Evolutionary conservation across 2,329 filamentous ascomycete species (phyloP).

Genomic region (Teratosphaeria pseudoeucalypti): DNA sequence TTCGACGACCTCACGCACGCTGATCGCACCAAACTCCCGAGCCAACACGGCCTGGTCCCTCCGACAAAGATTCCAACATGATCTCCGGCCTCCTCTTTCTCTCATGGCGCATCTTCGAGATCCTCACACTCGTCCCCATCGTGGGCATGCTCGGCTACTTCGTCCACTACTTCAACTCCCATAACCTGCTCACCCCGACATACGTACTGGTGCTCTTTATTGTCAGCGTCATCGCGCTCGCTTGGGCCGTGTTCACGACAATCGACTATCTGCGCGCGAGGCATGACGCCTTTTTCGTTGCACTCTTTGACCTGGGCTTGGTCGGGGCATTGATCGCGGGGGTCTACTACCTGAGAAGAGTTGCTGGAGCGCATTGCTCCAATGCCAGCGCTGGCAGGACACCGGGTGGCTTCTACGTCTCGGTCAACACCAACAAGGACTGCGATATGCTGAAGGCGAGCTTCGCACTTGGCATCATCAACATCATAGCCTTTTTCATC

Average conservation of each 20-base stretch:
- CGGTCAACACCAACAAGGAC: constrained; percentile 53
- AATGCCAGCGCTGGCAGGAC: constrained; percentile 37
- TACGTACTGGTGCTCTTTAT: constrained; percentile 57
- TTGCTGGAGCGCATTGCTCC: constrained; percentile 56
- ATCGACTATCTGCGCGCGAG: constrained; percentile 49
- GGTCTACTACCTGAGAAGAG: constrained; percentile 48
- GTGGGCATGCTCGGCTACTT: constrained; percentile 53
- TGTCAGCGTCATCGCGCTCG: constrained; percentile 49
- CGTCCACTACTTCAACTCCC: constrained; percentile 47
- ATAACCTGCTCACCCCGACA: constrained; percentile 48
- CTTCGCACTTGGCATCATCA: constrained; percentile 87
- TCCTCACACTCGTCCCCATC: constrained; percentile 52
- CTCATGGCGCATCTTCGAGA: constrained; percentile 50
- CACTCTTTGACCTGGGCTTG: constrained; percentile 51
- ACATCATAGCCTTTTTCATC: constrained; percentile 67
- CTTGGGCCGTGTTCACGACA: constrained; percentile 51
- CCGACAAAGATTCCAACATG: constrained; percentile 24
- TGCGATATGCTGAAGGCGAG: constrained; percentile 87
- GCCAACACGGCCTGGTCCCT: background rate
- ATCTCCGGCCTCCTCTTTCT: constrained; percentile 49
- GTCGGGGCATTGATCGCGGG: constrained; percentile 53
- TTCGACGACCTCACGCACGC: background rate
- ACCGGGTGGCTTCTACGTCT: constrained; percentile 8
- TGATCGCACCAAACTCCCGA: background rate
- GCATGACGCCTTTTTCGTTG: constrained; percentile 50